Evolutionary conservation across 2,329 filamentous ascomycete genomes (phyloP).

Genomic region (Ophiocordyceps camponoti-saundersi): DNA sequence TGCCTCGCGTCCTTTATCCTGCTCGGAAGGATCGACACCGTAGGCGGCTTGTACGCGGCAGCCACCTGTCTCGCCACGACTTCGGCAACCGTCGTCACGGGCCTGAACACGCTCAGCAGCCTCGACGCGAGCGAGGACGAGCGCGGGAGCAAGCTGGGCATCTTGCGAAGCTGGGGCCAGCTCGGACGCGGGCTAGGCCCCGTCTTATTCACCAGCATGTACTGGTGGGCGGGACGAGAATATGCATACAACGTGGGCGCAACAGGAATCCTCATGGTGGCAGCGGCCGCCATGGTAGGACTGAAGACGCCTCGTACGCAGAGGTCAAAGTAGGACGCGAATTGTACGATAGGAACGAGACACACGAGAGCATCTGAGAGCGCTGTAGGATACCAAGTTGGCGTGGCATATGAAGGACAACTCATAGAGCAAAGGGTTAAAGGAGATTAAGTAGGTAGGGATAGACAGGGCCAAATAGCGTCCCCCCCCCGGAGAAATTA

Average conservation of each 20-base stretch:
- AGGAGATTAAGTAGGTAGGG: too few species aligned
- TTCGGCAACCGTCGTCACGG: constrained; percentile 86
- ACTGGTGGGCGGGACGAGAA: constrained; percentile 94
- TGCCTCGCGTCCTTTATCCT: constrained; percentile 70
- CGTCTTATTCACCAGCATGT: constrained; percentile 79
- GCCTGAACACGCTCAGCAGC: constrained; percentile 78
- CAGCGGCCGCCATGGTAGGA: constrained; percentile 50
- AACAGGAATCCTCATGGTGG: constrained; percentile 61
- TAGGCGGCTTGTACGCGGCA: constrained; percentile 60
- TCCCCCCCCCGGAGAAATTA: constrained; percentile 2
- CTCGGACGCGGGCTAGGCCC: constrained; percentile 76
- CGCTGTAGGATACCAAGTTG: too few species aligned
- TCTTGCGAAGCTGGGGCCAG: constrained; percentile 69
- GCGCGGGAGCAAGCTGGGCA: constrained; percentile 72
- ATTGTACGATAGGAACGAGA: too few species aligned
- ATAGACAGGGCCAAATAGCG: too few species aligned
- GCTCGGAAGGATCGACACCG: constrained; percentile 50
- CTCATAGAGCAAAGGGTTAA: too few species aligned
- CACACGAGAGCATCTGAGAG: too few species aligned
- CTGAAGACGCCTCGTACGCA: constrained; percentile 42
- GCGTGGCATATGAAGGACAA: too few species aligned
- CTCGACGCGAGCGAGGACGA: constrained; percentile 72
- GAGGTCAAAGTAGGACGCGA: background rate
- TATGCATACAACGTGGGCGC: constrained; percentile 71
- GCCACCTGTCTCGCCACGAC: constrained; percentile 77